A percentile compares a stretch with the other conserved stretches of the same genome.
These are phyloP conservation scores for Agarophyton chilense DNA, from an alignment of 23 red algal species.

Conservation along the genomic window DNA sequence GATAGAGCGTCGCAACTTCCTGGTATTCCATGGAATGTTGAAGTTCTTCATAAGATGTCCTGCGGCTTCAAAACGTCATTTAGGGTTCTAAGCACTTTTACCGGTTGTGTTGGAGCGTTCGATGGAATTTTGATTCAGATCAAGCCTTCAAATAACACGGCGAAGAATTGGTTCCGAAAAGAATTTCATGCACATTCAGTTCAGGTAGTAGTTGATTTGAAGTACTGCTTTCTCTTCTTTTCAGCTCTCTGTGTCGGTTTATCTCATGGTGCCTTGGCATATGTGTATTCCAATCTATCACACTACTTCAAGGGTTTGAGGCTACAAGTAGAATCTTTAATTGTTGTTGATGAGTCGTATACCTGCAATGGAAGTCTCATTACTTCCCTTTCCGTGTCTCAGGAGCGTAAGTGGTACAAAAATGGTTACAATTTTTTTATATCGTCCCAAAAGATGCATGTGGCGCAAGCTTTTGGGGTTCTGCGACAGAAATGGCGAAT, in stretches of 20 bases:
- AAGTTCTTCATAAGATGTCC: not conserved
- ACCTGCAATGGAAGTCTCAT: conserved; percentile 7
- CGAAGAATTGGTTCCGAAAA: conserved; percentile 1
- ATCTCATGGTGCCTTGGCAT: conserved; percentile 13
- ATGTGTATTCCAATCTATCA: not conserved
- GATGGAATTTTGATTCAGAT: conserved; percentile 28
- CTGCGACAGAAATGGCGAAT: too few species aligned
- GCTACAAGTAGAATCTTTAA: not conserved
- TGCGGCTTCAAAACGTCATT: not conserved
- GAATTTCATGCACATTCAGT: conserved; percentile 1
- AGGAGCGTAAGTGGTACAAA: not conserved
- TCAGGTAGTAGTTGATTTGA: conserved; percentile 26
- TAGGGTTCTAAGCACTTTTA: not conserved
- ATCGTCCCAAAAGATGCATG: not conserved
- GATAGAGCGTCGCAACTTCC: not conserved
- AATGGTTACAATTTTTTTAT: conserved; percentile 21
- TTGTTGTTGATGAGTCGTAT: conserved; percentile 23
- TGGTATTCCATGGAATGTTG: not conserved
- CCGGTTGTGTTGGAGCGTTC: not conserved
- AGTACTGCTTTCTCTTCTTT: not conserved
- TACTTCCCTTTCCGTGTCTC: not conserved
- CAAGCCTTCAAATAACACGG: not conserved
- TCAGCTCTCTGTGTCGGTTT: conserved; percentile 17
- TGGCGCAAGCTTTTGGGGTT: conserved; percentile 43
- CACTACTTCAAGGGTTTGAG: not conserved